phyloP scores from a whole-genome alignment of 2,329 filamentous ascomycete species.

The Ophiostoma sp. region DNA sequence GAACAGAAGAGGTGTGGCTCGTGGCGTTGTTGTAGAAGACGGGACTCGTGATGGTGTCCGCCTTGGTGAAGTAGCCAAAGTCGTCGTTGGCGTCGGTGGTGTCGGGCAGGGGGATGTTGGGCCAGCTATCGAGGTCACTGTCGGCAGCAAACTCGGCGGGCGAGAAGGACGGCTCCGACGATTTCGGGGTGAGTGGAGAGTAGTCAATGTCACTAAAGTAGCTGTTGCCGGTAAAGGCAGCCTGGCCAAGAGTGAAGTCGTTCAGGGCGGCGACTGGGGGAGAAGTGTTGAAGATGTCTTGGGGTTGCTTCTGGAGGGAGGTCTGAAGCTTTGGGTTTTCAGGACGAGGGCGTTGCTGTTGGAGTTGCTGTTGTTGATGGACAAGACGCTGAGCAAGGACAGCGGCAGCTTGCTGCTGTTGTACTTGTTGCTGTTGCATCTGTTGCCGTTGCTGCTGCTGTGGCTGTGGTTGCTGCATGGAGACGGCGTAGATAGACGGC shows the following conservation, averaged over 20 bases:
- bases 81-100: conserved; percentile 26
- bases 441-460: conserved; percentile 27
- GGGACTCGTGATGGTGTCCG: conserved; percentile 33
- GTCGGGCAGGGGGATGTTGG: conserved; percentile 1
- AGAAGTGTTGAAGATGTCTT: conserved; percentile 30
- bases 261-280: conserved; percentile 31
- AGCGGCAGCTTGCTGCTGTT: conserved; percentile 16
- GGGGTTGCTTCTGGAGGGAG: conserved; percentile 14
- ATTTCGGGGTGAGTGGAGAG: conserved; percentile 32
- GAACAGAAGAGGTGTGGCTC: conserved; percentile 27
- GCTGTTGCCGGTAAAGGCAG: conserved; percentile 22
- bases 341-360: conserved; percentile 28
- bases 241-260: conserved; percentile 27
- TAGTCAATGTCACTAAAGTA: conserved; percentile 24
- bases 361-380: conserved; percentile 13
- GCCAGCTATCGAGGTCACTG: conserved; percentile 17
- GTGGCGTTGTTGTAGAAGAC: conserved; percentile 26
- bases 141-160: conserved; percentile 3
- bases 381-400: conserved; percentile 10
- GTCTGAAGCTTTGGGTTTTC: conserved; percentile 28
- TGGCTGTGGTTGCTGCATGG: conserved; percentile 12
- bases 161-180: conserved; percentile 28
- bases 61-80: conserved; percentile 33
- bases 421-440: conserved; percentile 28
- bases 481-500: conserved; percentile 17